Conservation (phyloP, 2,329 filamentous ascomycete species). For the Microdochium trichocladiopsis region DNA sequence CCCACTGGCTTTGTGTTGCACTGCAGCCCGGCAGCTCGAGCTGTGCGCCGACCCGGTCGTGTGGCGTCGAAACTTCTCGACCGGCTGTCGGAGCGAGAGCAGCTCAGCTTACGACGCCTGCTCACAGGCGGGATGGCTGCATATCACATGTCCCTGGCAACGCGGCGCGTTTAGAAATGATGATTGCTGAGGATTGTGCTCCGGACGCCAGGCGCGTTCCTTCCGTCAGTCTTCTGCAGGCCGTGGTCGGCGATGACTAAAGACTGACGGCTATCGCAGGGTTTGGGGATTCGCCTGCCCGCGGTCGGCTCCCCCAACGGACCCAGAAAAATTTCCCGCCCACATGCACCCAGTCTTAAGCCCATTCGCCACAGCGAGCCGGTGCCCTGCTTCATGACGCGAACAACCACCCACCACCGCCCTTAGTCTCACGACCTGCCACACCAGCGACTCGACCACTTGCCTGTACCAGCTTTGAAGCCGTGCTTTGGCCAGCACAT, state of each 20-base stretch:
- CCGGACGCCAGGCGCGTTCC: too few species aligned
- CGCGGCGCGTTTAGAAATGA: too few species aligned
- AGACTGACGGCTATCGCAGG: not conserved
- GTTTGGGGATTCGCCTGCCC: not conserved
- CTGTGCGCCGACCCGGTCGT: not conserved
- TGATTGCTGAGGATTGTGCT: too few species aligned
- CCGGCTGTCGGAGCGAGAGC: not conserved
- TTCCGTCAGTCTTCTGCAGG: too few species aligned
- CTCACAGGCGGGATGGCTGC: not conserved
- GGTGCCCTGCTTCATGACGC: slow-evolving; percentile 1
- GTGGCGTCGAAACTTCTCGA: not conserved
- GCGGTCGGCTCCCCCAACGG: not conserved
- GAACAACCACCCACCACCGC: slow-evolving; percentile 1
- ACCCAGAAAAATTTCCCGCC: slow-evolving; percentile 1
- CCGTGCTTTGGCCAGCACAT: not conserved
- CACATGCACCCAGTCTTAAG: not conserved
- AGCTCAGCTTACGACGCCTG: not conserved
- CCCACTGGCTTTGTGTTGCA: not conserved
- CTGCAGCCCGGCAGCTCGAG: not conserved
- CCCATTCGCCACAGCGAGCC: not conserved
- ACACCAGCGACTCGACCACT: not conserved
- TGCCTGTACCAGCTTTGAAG: not conserved
- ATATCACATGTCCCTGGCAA: too few species aligned
- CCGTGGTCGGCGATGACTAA: not conserved
- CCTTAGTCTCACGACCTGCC: too few species aligned